A percentile compares a stretch with the other conserved stretches of the same genome.
phyloP scores from a whole-genome alignment of 257 asterid species.

The Capsicum rhomboideum region DNA sequence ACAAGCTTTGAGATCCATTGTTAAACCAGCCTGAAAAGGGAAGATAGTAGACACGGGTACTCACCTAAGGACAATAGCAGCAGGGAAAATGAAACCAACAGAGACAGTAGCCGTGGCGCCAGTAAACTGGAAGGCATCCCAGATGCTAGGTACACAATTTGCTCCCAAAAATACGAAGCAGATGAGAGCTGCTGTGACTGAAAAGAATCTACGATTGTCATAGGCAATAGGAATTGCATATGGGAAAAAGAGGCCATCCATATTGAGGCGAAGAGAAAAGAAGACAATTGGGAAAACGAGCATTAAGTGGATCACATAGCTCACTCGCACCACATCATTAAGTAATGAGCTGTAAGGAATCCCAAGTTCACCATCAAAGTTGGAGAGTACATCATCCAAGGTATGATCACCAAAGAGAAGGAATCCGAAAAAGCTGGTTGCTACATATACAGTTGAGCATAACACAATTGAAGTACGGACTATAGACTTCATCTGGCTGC shows the following conservation, averaged over 20 bases:
- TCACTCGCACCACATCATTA: constrained; percentile 67
- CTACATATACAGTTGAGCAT: constrained; percentile 60
- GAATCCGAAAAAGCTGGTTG: constrained; percentile 77
- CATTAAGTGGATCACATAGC: constrained; percentile 84
- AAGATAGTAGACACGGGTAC: neutral
- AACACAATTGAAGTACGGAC: constrained; percentile 60
- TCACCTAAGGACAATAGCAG: constrained; percentile 73
- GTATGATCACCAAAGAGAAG: constrained; percentile 73
- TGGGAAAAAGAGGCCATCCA: constrained; percentile 71
- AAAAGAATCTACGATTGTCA: constrained; percentile 56
- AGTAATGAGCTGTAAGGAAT: constrained; percentile 58
- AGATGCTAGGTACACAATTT: constrained; percentile 73
- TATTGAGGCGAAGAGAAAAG: constrained; percentile 76
- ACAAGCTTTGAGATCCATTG: neutral
- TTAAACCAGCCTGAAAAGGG: neutral
- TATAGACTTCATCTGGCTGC: constrained; percentile 61
- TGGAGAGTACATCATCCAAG: constrained; percentile 78
- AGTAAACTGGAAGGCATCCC: constrained; percentile 93
- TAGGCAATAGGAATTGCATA: constrained; percentile 51
- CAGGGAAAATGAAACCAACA: constrained; percentile 79
- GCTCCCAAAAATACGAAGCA: constrained; percentile 71
- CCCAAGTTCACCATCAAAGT: constrained; percentile 80
- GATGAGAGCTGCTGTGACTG: constrained; percentile 51
- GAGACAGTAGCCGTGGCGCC: constrained; percentile 90
- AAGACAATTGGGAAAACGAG: constrained; percentile 78